Base-by-base conservation (phyloP, 371 early-diverging fungal species). In the Rhizopus arrhizus region DNA sequence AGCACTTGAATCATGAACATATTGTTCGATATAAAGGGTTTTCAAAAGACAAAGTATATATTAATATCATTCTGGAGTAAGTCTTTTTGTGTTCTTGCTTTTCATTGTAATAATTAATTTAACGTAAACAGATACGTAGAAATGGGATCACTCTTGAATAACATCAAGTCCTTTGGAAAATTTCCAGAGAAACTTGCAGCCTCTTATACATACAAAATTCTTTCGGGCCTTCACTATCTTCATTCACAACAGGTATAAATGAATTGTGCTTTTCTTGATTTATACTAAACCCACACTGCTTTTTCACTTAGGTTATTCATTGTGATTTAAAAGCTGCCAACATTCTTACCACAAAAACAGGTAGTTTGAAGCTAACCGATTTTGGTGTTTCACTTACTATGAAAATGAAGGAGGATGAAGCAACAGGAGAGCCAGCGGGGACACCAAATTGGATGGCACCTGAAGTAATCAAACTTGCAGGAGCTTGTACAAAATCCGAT, bases 401-500 rank as follows among this genome's bases (percentile, higher is more conserved):
- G 36, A 82, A 90, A 65, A 73, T 91, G 75, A 70, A 82, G 29
- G 85, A 78, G 54, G 87, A 85, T 13, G 87, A 89, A 56, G 55
- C 47, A 6, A 84, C 84, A 42, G 88, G 87, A 53, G 64, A 85
- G 5, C 83, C 90, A 1, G 91, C 92, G 16, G 98, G 98, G 13
- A 93, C 95, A 13, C 97, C 98, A 0, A 94, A 94, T 69, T 97
- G 98, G 98, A 96, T 97, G 97, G 96, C 98, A 6, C 98, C 98
- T 3, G 98, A 97, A 75, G 91, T 97, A 0, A 95, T 95, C 62
- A 84, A 91, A 62, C 75, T 94, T 22, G 85, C 88, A 48, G 93
- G 94, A 4, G 85, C 91, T 0, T 85, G 88, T 5, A 85, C 88
- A 7, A 87, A 89, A 32, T 91, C 93, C 0, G 96, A 95, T 67